Evolutionary conservation across 2,329 filamentous ascomycete species (phyloP), one percentile per base, ranked within the genome.

Genomic region (Diplocarpon rosae): DNA sequence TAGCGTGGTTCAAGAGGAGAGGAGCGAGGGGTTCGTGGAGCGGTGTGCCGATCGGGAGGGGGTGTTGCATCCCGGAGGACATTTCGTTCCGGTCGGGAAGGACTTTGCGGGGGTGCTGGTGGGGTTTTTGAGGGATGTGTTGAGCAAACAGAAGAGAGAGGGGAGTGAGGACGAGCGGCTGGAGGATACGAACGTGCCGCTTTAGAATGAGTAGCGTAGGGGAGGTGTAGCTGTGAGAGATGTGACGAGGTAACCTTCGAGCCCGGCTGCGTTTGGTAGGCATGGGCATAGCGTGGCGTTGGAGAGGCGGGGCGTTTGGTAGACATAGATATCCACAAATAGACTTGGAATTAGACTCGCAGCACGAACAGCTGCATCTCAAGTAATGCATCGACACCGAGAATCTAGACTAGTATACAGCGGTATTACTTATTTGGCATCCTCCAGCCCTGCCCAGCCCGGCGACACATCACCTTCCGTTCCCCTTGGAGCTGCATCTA

Each of bases 21-120:
- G 85, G 58, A 85, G 78, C 61, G 68, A 75, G 56, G 73, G 69
- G 16, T 65, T 95, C 46, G 71, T 84, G 2, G 78, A 87, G 17
- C 70, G 73, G 37, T 86, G 80, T 62, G 71, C 69, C 0, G 37
- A 69, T 12, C 49, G 45, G 28, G 69, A 76, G 52, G 59, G 77
- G 55, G 74, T 83, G 56, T 87, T 94, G 34, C 61, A 63, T 64
- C 89, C 90, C 1, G 90, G 90, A 7, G 89, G 89, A 0, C 90
- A 96, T 63, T 88, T 94, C 59, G 75, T 95, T 58, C 90, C 90
- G 0, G 79, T 87, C 48, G 78, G 81, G 54, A 86, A 83, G 67
- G 83, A 88, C 54, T 92, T 83, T 74, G 77, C 82, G 15, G 80
- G 82, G 69, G 82, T 82, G 28, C 65, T 93, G 52, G 79, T 83